Percentiles rank a stretch among this genome's conserved stretches.
Evolutionary conservation across 352 stramenopile species (phyloP).

Genomic region (Thraustochytrium striatum): DNA sequence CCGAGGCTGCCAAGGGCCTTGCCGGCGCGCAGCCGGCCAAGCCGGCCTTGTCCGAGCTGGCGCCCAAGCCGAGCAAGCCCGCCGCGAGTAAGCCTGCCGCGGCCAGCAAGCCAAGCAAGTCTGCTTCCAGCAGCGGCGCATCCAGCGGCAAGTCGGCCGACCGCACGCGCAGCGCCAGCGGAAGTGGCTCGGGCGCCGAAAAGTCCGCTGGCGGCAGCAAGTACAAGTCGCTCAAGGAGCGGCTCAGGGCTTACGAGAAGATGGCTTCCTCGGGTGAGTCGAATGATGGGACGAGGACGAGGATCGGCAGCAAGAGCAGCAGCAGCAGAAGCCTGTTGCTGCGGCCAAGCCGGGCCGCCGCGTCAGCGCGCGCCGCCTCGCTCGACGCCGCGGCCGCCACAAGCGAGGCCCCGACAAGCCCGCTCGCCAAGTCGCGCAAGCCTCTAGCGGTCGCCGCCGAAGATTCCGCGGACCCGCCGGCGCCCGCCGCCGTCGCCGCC

Average conservation of each 20-base stretch:
- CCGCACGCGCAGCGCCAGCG: not conserved
- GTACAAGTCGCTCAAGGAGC: slow-evolving; percentile 39
- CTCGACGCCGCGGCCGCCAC: not conserved
- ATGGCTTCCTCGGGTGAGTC: too few relatives aligned
- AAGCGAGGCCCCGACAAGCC: not conserved
- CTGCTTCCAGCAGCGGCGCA: too few relatives aligned
- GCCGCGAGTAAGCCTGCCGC: too few relatives aligned
- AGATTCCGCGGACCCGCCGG: not conserved
- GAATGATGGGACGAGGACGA: not conserved
- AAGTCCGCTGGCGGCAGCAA: not conserved
- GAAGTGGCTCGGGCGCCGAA: not conserved
- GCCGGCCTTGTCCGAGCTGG: not conserved
- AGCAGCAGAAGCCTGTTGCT: not conserved
- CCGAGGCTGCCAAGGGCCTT: not conserved
- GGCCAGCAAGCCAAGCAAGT: too few relatives aligned
- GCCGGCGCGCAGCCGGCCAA: not conserved
- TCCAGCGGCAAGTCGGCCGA: too few relatives aligned
- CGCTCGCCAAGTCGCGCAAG: not conserved
- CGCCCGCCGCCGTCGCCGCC: not conserved
- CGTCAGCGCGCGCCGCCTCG: not conserved
- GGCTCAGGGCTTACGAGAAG: too few relatives aligned
- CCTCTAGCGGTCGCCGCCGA: not conserved
- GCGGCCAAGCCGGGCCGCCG: not conserved
- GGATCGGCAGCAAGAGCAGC: not conserved
- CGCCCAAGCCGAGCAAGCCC: not conserved